Conservation (phyloP, 106 monocot species). For the Dendrobium officinale region DNA sequence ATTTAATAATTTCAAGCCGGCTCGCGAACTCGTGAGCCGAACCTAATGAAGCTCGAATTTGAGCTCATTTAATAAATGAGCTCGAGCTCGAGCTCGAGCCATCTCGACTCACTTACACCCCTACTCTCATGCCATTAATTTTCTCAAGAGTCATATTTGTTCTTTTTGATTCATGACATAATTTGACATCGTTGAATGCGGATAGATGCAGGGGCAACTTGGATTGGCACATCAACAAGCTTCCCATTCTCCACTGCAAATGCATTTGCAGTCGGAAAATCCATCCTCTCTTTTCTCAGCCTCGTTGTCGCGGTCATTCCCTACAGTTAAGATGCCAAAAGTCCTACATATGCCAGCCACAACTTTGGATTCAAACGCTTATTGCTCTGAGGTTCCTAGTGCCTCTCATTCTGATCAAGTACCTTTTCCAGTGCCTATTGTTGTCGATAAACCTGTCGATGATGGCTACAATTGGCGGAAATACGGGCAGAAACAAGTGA, state of each 20-base stretch:
- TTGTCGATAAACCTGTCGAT: conserved; percentile 44
- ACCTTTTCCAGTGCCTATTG: conserved; percentile 21
- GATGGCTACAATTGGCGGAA: conserved; percentile 80
- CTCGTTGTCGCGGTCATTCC: conserved; percentile 11
- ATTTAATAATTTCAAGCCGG: too few relatives aligned
- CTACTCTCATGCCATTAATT: too few relatives aligned
- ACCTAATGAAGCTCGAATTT: too few relatives aligned
- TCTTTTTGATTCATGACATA: background rate
- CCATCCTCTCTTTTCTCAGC: conserved; percentile 18
- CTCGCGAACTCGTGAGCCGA: too few relatives aligned
- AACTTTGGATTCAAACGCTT: conserved; percentile 9
- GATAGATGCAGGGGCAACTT: conserved; percentile 28
- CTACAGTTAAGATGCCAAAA: conserved; percentile 3
- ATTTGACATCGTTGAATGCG: background rate
- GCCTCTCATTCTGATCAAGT: conserved; percentile 21
- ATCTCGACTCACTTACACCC: too few relatives aligned
- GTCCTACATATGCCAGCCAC: conserved; percentile 9
- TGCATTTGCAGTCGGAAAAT: conserved; percentile 23
- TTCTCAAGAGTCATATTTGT: background rate
- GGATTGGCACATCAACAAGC: conserved; percentile 56
- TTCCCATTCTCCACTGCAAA: conserved; percentile 31
- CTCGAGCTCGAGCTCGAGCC: too few relatives aligned
- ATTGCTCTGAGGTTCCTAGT: conserved; percentile 10
- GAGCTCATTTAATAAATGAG: too few relatives aligned
- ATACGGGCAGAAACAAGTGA: conserved; percentile 73